These are phyloP conservation scores for Pichia sp. DNA, from an alignment of 1,139 yeast species.

Conservation along the genomic window DNA sequence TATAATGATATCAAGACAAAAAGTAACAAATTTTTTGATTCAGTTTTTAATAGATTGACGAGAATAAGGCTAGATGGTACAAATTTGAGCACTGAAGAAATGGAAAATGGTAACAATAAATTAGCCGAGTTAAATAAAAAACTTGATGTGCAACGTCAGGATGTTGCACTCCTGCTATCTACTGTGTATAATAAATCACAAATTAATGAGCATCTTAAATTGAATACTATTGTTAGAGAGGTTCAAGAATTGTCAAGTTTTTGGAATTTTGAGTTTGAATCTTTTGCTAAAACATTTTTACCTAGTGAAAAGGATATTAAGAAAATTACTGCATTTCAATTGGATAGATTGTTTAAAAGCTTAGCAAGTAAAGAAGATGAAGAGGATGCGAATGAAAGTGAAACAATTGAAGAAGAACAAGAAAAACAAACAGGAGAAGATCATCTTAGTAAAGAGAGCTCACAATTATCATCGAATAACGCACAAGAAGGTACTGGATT, in stretches of 20 bases:
- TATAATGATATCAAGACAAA: conserved; percentile 50
- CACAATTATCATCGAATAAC: no score
- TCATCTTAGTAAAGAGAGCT: conserved; percentile 11
- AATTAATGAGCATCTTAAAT: conserved; percentile 60
- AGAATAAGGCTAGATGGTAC: conserved; percentile 73
- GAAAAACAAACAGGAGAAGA: conserved; percentile 9
- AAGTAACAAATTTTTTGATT: conserved; percentile 58
- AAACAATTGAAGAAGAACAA: conserved; percentile 13
- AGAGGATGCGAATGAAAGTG: no score
- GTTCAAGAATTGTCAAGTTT: conserved; percentile 77
- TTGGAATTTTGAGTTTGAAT: conserved; percentile 84
- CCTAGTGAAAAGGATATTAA: conserved; percentile 95
- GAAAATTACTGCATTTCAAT: conserved; percentile 81
- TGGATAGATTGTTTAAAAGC: conserved; percentile 58
- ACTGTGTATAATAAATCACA: conserved; percentile 49
- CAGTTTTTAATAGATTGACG: conserved; percentile 64
- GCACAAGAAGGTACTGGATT: no score
- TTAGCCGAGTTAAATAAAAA: conserved; percentile 53
- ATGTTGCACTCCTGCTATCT: conserved; percentile 42
- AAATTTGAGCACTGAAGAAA: conserved; percentile 53
- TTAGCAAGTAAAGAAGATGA: conserved; percentile 13
- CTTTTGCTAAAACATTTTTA: conserved; percentile 71
- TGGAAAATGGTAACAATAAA: conserved; percentile 59
- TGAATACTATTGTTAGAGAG: conserved; percentile 64
- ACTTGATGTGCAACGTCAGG: conserved; percentile 46